These are phyloP conservation scores for Colletotrichum coccodes DNA, from an alignment of 2,329 filamentous ascomycete genomes.

Conservation along the genomic window DNA sequence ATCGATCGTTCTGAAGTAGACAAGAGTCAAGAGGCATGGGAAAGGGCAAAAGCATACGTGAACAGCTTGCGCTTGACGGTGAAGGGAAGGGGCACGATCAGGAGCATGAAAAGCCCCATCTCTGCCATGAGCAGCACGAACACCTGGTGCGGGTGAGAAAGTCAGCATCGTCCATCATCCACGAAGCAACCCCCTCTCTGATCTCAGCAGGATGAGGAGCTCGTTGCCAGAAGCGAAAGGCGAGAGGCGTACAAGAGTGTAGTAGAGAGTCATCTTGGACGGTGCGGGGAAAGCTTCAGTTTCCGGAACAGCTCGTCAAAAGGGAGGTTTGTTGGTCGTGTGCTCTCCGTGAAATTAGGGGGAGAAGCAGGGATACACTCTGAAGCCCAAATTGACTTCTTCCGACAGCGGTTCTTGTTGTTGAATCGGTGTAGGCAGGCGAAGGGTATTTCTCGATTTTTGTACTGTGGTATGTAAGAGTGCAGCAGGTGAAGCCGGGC, in stretches of 20 bases:
- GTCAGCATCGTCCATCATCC: constrained; percentile 4
- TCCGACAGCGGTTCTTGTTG: constrained; percentile 8
- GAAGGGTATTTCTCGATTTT: neutral
- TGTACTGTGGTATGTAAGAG: constrained; percentile 20
- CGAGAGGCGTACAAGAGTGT: constrained; percentile 57
- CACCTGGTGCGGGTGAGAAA: constrained; percentile 62
- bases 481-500: constrained; percentile 6
- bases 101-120: constrained; percentile 83
- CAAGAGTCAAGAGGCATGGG: neutral
- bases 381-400: constrained; percentile 33
- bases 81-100: constrained; percentile 91
- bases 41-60: constrained; percentile 57
- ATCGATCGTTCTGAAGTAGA: neutral
- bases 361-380: constrained; percentile 9
- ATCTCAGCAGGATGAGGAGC: neutral
- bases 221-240: neutral
- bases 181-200: constrained; percentile 2
- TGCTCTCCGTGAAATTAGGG: constrained; percentile 2
- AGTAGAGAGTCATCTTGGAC: constrained; percentile 67
- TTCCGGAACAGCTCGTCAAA: neutral
- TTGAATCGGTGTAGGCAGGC: neutral
- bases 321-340: constrained; percentile 17
- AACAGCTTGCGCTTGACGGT: constrained; percentile 87
- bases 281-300: constrained; percentile 30
- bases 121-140: constrained; percentile 85